Conservation (phyloP, 306 rosid genomes). For the Sicyos baderoa region DNA sequence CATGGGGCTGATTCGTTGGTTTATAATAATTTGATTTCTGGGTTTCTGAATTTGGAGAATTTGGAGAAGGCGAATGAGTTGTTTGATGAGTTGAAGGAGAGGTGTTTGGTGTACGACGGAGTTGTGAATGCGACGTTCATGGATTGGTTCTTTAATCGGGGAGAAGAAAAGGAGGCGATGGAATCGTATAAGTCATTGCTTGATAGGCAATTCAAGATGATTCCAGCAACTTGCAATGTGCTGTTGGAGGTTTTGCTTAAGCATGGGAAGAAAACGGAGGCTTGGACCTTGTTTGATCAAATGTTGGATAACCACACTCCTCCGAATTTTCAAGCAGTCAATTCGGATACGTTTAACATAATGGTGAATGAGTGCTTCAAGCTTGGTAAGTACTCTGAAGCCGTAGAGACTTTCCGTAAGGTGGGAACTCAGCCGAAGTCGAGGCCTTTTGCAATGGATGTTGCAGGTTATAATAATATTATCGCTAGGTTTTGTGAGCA, state of each 20-base stretch:
- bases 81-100: slow-evolving; percentile 80
- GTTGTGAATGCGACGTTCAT: slow-evolving; percentile 76
- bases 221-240: slow-evolving; percentile 84
- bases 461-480: slow-evolving; percentile 79
- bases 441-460: slow-evolving; percentile 81
- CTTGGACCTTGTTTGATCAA: slow-evolving; percentile 56
- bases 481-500: slow-evolving; percentile 68
- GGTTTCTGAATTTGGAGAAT: slow-evolving; percentile 59
- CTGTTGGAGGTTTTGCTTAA: slow-evolving; percentile 66
- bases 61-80: slow-evolving; percentile 75
- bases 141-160: slow-evolving; percentile 71
- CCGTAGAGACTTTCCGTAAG: slow-evolving; percentile 60
- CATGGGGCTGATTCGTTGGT: slow-evolving; percentile 89
- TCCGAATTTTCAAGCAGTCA: slow-evolving; percentile 75
- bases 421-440: slow-evolving; percentile 67
- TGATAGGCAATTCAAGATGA: slow-evolving; percentile 64
- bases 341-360: slow-evolving; percentile 72
- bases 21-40: slow-evolving; percentile 58
- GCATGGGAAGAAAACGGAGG: slow-evolving; percentile 46
- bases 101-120: slow-evolving; percentile 85
- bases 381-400: slow-evolving; percentile 49
- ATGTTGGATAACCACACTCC: slow-evolving; percentile 93
- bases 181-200: slow-evolving; percentile 66
- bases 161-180: slow-evolving; percentile 76
- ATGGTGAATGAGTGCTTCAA: slow-evolving; percentile 86